These are phyloP conservation scores for Westerdykella sp. DNA, from an alignment of 2,329 filamentous ascomycete genomes.

Conservation along the genomic window DNA sequence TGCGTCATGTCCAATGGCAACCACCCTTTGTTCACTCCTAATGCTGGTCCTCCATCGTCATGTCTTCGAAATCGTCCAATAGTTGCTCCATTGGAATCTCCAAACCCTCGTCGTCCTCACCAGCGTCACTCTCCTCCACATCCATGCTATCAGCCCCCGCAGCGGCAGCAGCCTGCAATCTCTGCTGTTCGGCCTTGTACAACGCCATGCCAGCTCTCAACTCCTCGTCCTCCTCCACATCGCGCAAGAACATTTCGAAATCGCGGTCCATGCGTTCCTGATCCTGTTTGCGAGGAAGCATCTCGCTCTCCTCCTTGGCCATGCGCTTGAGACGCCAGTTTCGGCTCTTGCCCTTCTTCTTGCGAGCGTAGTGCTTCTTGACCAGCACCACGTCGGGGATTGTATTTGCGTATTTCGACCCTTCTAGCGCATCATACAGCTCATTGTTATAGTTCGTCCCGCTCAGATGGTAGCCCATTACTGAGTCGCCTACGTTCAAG, in stretches of 20 bases:
- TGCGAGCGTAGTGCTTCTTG: constrained; percentile 91
- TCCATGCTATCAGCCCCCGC: constrained; percentile 57
- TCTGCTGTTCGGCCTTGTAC: constrained; percentile 63
- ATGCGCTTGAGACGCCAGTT: constrained; percentile 96
- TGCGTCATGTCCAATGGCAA: no score
- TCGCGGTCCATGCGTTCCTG: constrained; percentile 84
- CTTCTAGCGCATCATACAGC: constrained; percentile 79
- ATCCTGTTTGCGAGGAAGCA: constrained; percentile 79
- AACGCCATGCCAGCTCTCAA: constrained; percentile 75
- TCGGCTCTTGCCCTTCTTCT: constrained; percentile 59
- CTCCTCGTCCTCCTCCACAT: constrained; percentile 93
- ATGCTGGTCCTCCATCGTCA: constrained; percentile 56
- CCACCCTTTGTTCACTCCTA: no score
- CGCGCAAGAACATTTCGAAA: constrained; percentile 94
- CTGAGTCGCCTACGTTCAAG: constrained; percentile 82
- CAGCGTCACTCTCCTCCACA: constrained; percentile 52
- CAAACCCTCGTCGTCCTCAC: constrained; percentile 50
- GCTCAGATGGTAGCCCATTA: constrained; percentile 85
- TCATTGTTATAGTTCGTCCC: constrained; percentile 90
- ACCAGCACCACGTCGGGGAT: constrained; percentile 92
- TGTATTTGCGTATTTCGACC: constrained; percentile 65
- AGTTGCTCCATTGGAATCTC: constrained; percentile 52
- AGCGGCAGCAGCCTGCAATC: constrained; percentile 48
- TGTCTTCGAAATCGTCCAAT: constrained; percentile 88
- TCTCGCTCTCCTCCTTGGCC: constrained; percentile 79